Base-by-base conservation (phyloP, 164 flowering plant genomes). In the Annona cherimola region DNA sequence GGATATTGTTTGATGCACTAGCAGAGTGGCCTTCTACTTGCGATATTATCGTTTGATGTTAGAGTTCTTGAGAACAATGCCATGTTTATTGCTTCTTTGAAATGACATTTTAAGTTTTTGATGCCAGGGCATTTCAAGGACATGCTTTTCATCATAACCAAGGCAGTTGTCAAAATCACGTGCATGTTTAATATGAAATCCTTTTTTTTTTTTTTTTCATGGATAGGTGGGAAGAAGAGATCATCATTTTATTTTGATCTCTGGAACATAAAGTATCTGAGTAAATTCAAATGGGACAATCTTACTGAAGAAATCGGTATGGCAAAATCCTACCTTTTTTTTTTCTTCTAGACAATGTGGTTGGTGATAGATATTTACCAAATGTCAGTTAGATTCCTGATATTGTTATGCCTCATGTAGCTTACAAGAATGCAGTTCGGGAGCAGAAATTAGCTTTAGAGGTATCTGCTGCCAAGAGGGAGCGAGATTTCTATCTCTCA, bases 241-340 rank as follows among this genome's bases (percentile, higher is more conserved):
- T 95, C 98, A 41, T 66, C 86, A 11, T 88, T 91, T 72, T 90
- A 84, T 77, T 91, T 85, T 81, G 99, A 93, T 73, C 71, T 88
- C 63, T 95, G 97, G 97, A 95, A 93, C 78, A 91, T 95, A 83
- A 93, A 93, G 83, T 95, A 93, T 74, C 77, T 93, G 50, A 88
- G 91, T 67, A 93, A 91, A 86, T 91, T 93, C 81, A 95, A 95
- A 75, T 95, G 98, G 99, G 98, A 93, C 76, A 85, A 93, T 83
- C 93, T 93, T 42, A 93, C 92, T 35, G 94, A 83, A 74, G 98
- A 95, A 76, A 82, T 82, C 63, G 98, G 99, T 95, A 92, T 42
- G 63, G 3, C 7, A 71, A 45, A n/a, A 68, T 54, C 1, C 7
- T 45, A 57, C 16, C n/a, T 19, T 67, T 26, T 45, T 14, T 19